Evolutionary conservation across 2,329 filamentous ascomycete species (phyloP).

Genomic region (Diaporthe aspalathi): DNA sequence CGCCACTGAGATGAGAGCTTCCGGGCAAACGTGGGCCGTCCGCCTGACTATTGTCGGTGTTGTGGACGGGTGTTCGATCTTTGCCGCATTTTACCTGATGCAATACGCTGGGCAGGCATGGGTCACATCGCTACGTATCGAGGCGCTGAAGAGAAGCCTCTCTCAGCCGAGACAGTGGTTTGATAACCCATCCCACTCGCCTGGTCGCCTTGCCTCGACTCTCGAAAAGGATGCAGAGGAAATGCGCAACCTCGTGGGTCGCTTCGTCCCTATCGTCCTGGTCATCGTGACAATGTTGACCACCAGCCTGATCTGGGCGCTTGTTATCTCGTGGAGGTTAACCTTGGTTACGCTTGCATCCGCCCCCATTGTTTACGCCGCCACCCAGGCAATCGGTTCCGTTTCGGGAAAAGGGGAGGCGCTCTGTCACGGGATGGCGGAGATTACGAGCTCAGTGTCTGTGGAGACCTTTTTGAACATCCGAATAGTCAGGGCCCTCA

Average conservation of each 20-base stretch:
- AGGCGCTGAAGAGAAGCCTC: conserved; percentile 77
- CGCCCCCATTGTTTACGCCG: conserved; percentile 73
- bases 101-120: conserved; percentile 80
- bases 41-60: conserved; percentile 75
- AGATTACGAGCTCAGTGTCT: conserved; percentile 71
- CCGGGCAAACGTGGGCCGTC: conserved; percentile 75
- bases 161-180: conserved; percentile 85
- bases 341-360: conserved; percentile 80
- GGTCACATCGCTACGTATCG: conserved; percentile 77
- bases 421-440: conserved; percentile 71
- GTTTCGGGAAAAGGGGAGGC: conserved; percentile 79
- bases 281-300: conserved; percentile 74
- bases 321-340: conserved; percentile 81
- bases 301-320: conserved; percentile 79
- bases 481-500: conserved; percentile 79
- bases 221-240: conserved; percentile 88
- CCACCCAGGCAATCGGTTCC: conserved; percentile 73
- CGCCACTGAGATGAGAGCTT: conserved; percentile 55
- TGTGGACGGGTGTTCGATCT: conserved; percentile 73
- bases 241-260: conserved; percentile 83
- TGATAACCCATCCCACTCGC: conserved; percentile 72
- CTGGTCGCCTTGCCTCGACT: conserved; percentile 73
- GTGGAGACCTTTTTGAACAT: conserved; percentile 84
- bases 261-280: conserved; percentile 78
- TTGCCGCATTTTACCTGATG: conserved; percentile 75